Evolutionary conservation across 139 green algal species (phyloP), one percentile per base, ranked within the genome.

Genomic region (Chlorella sp.): DNA sequence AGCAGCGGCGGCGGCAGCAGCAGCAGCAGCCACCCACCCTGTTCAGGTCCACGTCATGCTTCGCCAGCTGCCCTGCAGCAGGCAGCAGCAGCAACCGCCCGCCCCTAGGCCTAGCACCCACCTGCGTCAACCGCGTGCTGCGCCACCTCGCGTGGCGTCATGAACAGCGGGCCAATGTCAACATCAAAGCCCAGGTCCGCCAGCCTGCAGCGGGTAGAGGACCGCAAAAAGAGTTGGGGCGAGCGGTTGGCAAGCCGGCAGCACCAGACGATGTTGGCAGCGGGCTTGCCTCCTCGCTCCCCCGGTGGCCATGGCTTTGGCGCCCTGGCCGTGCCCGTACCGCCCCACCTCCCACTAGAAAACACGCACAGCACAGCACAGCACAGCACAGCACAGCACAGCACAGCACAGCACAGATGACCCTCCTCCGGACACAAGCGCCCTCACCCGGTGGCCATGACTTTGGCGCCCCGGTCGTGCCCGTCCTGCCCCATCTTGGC

Each of bases 131-230:
- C 87, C 1, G 92, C 92, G 28, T 93, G 87, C 9, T 86, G 83
- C 30, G 90, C 92, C 54, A 95, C 92, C 88, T 95, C 92, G 17
- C 30, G 79, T 0, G 92, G 91, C 32, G 89, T 95, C 85, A 92
- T 86, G 82, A 95, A 95, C 24, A 95, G 86, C 3, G 92, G 92
- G 28, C 92, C 89, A 22, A 95, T 90, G 88, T 95, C 92, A 4
- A 95, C 93, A 69, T 95, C 92, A 28, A 93, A 95, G 0, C 92
- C 92, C 8, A 95, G 80, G 76, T 95, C 92, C 17, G 92, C 92
- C 36, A 95, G 65, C n/a, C 80, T 85, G 68, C 1, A 44, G 17
- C 7, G 41, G 79, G 40, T 32, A 32, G 19, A 34, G 1, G 13
- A 65, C 48, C 16, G n/a, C 48, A 81, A 19, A 34, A 1, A 54